Conservation (phyloP, 2,329 filamentous ascomycete species). For the Botrytis hyacinthi region DNA sequence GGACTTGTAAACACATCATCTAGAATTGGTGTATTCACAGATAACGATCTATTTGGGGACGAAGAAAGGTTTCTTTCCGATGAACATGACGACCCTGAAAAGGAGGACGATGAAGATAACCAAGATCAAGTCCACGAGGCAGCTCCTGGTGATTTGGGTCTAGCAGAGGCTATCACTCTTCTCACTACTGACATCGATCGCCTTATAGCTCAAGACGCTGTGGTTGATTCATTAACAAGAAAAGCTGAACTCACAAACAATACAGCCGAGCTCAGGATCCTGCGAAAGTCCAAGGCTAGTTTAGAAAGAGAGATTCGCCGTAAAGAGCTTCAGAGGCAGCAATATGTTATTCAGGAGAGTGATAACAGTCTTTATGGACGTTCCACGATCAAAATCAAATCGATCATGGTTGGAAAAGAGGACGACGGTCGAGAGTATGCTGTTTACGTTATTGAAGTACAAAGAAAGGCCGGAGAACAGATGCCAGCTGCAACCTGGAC, state of each 20-base stretch:
- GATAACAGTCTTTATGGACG: slow-evolving; percentile 96
- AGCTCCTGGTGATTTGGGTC: slow-evolving; percentile 86
- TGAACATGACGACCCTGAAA: slow-evolving; percentile 70
- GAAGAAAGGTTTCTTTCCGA: slow-evolving; percentile 83
- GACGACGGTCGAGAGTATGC: slow-evolving; percentile 92
- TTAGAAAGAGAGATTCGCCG: slow-evolving; percentile 86
- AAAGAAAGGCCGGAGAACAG: slow-evolving; percentile 84
- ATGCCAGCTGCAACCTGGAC: slow-evolving; percentile 97
- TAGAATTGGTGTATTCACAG: slow-evolving; percentile 86
- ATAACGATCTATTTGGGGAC: slow-evolving; percentile 90
- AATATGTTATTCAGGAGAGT: slow-evolving; percentile 96
- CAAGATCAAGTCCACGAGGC: slow-evolving; percentile 89
- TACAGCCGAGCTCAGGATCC: slow-evolving; percentile 83
- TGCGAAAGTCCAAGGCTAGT: slow-evolving; percentile 92
- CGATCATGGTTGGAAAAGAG: slow-evolving; percentile 87
- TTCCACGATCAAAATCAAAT: slow-evolving; percentile 84
- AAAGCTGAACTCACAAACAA: slow-evolving; percentile 99
- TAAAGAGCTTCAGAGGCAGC: slow-evolving; percentile 93
- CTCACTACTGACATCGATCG: slow-evolving; percentile 91
- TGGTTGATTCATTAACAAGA: slow-evolving; percentile 84
- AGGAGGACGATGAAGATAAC: slow-evolving; percentile 57
- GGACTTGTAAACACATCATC: slow-evolving; percentile 86
- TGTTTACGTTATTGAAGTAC: slow-evolving; percentile 89
- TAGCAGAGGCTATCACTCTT: slow-evolving; percentile 87
- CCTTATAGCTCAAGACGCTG: slow-evolving; percentile 79